These are phyloP conservation scores for Gossypium australe DNA, from an alignment of 345 rosid species.

Conservation along the genomic window DNA sequence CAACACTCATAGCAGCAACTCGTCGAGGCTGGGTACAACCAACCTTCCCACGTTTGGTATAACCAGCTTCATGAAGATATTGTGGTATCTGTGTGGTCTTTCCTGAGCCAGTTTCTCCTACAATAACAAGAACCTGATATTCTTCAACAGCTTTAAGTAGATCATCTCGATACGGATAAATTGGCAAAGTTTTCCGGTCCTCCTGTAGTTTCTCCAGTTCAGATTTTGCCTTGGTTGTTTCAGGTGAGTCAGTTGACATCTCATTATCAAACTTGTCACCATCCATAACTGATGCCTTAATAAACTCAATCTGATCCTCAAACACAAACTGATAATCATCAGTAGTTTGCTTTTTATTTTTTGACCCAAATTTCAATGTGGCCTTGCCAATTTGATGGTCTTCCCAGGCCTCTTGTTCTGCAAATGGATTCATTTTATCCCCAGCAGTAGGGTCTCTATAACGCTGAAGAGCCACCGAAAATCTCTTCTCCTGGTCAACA, in stretches of 20 bases:
- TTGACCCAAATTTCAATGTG: slow-evolving; percentile 70
- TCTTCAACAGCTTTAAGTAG: slow-evolving; percentile 68
- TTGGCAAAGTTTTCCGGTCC: slow-evolving; percentile 79
- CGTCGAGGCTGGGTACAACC: slow-evolving; percentile 98
- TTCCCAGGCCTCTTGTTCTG: slow-evolving; percentile 99
- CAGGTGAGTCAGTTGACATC: slow-evolving; percentile 34
- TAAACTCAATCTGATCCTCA: slow-evolving; percentile 92
- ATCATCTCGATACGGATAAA: slow-evolving; percentile 74
- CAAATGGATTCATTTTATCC: slow-evolving; percentile 96
- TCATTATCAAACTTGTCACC: slow-evolving; percentile 71
- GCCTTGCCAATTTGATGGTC: slow-evolving; percentile 97
- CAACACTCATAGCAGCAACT: slow-evolving; percentile 99
- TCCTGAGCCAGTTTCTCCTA: slow-evolving; percentile 98
- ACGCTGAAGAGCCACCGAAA: slow-evolving; percentile 84
- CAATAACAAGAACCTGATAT: slow-evolving; percentile 93
- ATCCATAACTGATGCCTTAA: slow-evolving; percentile 73
- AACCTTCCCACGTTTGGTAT: slow-evolving; percentile 83
- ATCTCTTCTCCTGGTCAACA: slow-evolving; percentile 91
- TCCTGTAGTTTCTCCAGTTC: slow-evolving; percentile 85
- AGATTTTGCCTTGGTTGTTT: slow-evolving; percentile 46
- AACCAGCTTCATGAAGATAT: slow-evolving; percentile 95
- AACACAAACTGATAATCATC: slow-evolving; percentile 84
- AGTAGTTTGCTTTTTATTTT: slow-evolving; percentile 55
- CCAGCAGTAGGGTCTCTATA: slow-evolving; percentile 66
- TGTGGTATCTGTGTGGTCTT: slow-evolving; percentile 97